Percentiles rank a stretch among this genome's conserved stretches.
Conservation (phyloP, 2,329 filamentous ascomycete species). For the Calonectria leucothoes region DNA sequence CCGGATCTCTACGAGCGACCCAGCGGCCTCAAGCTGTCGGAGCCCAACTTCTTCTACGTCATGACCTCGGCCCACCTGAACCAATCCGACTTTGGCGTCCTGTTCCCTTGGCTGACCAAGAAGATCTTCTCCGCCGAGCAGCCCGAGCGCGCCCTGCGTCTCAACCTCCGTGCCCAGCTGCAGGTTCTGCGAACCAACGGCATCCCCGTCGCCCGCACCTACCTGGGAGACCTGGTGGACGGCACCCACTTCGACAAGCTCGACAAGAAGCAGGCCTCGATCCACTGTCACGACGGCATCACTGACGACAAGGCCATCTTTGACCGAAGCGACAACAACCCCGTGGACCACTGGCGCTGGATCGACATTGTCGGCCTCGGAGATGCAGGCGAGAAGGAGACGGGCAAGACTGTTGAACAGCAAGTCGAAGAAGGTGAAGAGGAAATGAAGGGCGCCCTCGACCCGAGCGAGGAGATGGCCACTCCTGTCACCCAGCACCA, state of each 20-base stretch:
- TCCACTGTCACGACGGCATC: constrained; percentile 50
- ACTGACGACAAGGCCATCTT: constrained; percentile 64
- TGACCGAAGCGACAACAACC: constrained; percentile 51
- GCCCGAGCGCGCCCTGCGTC: constrained; percentile 67
- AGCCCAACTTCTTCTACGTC: constrained; percentile 81
- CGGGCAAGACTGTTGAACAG: constrained; percentile 44
- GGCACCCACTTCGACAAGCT: constrained; percentile 54
- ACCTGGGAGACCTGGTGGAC: constrained; percentile 61
- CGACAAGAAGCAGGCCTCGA: constrained; percentile 28
- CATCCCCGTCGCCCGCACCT: constrained; percentile 62
- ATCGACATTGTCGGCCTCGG: constrained; percentile 65
- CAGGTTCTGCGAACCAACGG: constrained; percentile 66
- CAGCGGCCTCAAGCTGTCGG: constrained; percentile 55
- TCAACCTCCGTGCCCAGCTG: constrained; percentile 69
- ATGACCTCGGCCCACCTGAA: constrained; percentile 80
- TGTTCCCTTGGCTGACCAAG: constrained; percentile 79
- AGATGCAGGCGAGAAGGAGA: constrained; percentile 41
- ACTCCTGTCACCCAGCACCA: constrained; percentile 1
- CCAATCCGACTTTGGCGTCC: constrained; percentile 84
- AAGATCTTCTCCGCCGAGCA: constrained; percentile 67
- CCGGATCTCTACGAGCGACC: constrained; percentile 55
- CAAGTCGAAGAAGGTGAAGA: constrained; percentile 51
- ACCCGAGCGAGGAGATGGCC: constrained; percentile 45
- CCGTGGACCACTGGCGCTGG: constrained; percentile 63
- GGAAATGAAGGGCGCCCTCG: constrained; percentile 50